A percentile compares a stretch with the other conserved stretches of the same genome.
phyloP scores from a whole-genome alignment of 225 moss, liverwort and hornwort species.

The Anthoceros angustus region DNA sequence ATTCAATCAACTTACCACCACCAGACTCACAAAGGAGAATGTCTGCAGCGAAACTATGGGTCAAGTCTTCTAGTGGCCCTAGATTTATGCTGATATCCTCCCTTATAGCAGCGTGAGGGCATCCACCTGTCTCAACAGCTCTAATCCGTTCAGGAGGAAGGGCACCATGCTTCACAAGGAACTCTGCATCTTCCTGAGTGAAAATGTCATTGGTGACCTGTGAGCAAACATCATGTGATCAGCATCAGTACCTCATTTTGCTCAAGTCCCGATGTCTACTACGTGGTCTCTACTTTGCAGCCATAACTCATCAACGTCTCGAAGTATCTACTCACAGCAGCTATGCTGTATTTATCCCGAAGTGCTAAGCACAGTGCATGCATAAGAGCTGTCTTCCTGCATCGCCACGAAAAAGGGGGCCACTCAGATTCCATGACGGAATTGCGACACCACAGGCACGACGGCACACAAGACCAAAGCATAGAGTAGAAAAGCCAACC shows the following conservation, averaged over 20 bases:
- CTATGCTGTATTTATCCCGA: slow-evolving; percentile 87
- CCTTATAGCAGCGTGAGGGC: slow-evolving; percentile 93
- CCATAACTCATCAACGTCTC: background rate
- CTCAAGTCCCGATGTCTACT: background rate
- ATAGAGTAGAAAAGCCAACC: slow-evolving; percentile 21
- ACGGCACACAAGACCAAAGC: background rate
- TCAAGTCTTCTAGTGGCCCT: slow-evolving; percentile 87
- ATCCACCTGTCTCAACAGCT: slow-evolving; percentile 93
- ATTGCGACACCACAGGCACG: background rate
- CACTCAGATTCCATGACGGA: background rate
- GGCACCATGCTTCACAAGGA: slow-evolving; percentile 77
- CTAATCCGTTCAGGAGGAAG: slow-evolving; percentile 78
- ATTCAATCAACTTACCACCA: slow-evolving; percentile 38
- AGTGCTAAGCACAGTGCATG: slow-evolving; percentile 67
- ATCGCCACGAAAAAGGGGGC: background rate
- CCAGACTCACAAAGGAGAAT: slow-evolving; percentile 89
- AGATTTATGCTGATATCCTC: slow-evolving; percentile 97
- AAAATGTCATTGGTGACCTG: slow-evolving; percentile 98
- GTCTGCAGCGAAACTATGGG: slow-evolving; percentile 56
- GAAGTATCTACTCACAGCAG: slow-evolving; percentile 42
- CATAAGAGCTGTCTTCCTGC: slow-evolving; percentile 96
- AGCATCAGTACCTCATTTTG: background rate
- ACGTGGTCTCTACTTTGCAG: background rate
- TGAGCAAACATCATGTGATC: background rate
- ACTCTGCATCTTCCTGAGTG: slow-evolving; percentile 94